Evolutionary conservation across 108 stramenopile species (phyloP), one percentile per base, ranked within the genome.

Genomic region (Cyclostephanos tholiformis): DNA sequence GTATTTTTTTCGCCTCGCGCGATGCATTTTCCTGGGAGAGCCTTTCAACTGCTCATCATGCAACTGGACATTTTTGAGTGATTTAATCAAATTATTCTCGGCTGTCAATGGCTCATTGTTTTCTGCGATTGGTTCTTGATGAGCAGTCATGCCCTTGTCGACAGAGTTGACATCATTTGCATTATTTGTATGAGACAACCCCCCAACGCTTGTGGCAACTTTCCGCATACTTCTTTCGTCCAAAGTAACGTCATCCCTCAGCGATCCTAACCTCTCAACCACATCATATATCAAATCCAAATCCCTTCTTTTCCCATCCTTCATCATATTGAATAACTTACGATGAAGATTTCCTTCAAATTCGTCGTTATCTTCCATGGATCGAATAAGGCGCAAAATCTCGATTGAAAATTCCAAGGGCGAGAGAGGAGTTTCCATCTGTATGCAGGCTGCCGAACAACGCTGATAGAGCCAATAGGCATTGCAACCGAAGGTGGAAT

Each of bases 261-360:
- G 69, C 17, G 2, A 41, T 61, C 70, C 32, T 86, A 86, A 55
- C 41, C 39, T 20, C 60, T 52, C 27, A 86, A 86, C 57, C 83
- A 88, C 61, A 57, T 57, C 20, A 84, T 82, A 72, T 60, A 74
- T 17, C 48, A 62, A 62, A 39, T 49, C 55, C 64, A 72, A 76
- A 84, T 87, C 65, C 30, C 59, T 25, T 39, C 41, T 52, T 75
- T 75, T 44, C 72, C 84, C 61, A 38, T 43, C 17, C 46, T 69
- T 74, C 9, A 76, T 71, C 14, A 56, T 50, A 7, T 69, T 67
- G 32, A 46, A 70, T 70, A 59, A 48, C 6, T 46, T n/a, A 39
- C 39, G n/a, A 39, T 22, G 39, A 5, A 62, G 61, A 36, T 60
- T 29, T 13, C 22, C 39, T 8, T 41, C 39, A 43, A 39, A 62